Evolutionary conservation across 805 yeast species (phyloP), one percentile per base, ranked within the genome.

Genomic region (Brettanomyces bruxellensis): DNA sequence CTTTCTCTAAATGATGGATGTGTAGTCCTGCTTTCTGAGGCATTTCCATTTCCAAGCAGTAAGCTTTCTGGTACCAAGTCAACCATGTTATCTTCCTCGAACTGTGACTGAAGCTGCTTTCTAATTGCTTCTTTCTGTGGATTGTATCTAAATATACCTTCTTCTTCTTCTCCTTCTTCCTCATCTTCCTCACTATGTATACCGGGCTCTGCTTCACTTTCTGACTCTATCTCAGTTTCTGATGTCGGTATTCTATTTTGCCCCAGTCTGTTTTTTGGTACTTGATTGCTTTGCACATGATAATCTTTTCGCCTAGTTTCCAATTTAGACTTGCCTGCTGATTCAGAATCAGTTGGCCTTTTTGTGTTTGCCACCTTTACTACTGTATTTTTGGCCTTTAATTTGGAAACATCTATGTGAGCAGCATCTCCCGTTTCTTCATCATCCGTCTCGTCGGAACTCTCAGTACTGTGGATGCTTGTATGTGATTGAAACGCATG

Each of bases 31-130:
- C 38, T 22, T 18, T 11, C 39, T 12, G 12, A 13, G 1, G 25
- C 34, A 22, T 35, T 25, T 9, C 11, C 25, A 18, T 44, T 25
- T 40, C 56, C 65, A 49, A 61, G 45, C 38, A 61, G 46, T 34
- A 59, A 41, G 39, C 64, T 58, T 35, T 57, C 61, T 2, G 65
- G 61, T 3, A 61, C 60, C 4, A 55, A 45, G 40, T 58, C 61
- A 1, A 51, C 55, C 41, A 45, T 38, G n/a, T 47, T 45, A 13
- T 62, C 65, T 4, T 60, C 57, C 4, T 50, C 52, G 38, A 52
- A 46, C 40, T 60, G 59, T 3, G 55, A 52, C 40, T 55, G 48
- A 3, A 57, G 45, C 38, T 55, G 56, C 34, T 50, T 48, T 39
- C 54, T 51, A 5, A 56, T 44, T 32, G 50, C 44, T 23, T 50